Base-by-base conservation (phyloP, 2,329 filamentous ascomycete species). In the Davidsoniella neocaledoniae region DNA sequence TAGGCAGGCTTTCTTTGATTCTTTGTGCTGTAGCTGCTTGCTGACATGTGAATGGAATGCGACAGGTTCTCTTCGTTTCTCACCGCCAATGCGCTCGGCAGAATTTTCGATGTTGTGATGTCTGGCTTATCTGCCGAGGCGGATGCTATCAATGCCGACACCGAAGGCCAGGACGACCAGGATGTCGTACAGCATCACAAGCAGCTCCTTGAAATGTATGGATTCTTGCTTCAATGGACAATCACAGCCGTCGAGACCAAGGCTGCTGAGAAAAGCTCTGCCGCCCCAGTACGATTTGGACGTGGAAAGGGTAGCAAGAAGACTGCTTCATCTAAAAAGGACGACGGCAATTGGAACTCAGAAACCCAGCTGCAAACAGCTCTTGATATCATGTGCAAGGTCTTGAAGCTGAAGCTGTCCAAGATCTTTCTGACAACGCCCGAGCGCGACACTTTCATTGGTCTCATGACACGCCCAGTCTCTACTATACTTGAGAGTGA, bases 381-480 rank as follows among this genome's bases (percentile, higher is more conserved):
- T 1, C 75, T 98, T 54, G 88, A 95, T 59, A 80, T 81, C 26
- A 96, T 98, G 86, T 90, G 86, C 68, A 95, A 94, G 63, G 87
- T 94, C 45, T 72, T 98, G 64, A 93, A 87, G 64, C 68, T 95
- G 61, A 95, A 94, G 67, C 72, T 98, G 46, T 78, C 83, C 57
- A 87, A 86, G 61, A 90, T 98, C 54, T 98, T 98, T 61, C 66
- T 96, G 54, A 98, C 91, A 0, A 98, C 91, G 0, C 94, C 90
- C 44, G 91, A 98, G 65, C 77, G 90, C 54, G 91, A 98, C 61
- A 95, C 87, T 0, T 95, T 98, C 58, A 83, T 98, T 54, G 80
- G 84, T 49, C 72, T 98, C 0, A 83, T 98, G 57, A 96, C 91
- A 0, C 76, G 91, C 38, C 88, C 91, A 1, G 84, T 94, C 9